Evolutionary conservation across 352 stramenopile species (phyloP), one percentile per base, ranked within the genome.

Genomic region (Phytopythium chamaehyphon): DNA sequence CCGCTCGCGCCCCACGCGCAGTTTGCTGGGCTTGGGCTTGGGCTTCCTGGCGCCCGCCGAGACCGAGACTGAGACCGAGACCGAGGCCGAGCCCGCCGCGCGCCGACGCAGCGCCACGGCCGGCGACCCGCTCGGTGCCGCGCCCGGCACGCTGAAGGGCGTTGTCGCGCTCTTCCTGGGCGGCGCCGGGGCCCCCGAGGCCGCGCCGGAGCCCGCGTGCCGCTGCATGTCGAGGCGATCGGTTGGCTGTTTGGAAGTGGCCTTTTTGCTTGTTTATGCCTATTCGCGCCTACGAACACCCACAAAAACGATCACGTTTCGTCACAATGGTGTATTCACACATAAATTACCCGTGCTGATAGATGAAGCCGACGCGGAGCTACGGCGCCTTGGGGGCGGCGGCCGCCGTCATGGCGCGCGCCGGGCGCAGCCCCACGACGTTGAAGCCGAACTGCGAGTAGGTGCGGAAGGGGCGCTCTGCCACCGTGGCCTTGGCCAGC

Each of bases 1-100:
- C 43, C 76, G 79, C 38, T 81, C 72, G 42, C 79, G 79, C 23
- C 66, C 71, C 6, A 74, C 76, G 45, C 74, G 72, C 19, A 88
- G 65, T 54, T 90, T 90, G 35, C 40, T 55, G 35, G 48, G n/a
- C n/a, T n/a, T n/a, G n/a, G n/a, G n/a, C n/a, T n/a, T n/a, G n/a
- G n/a, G 45, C 18, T 55, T 57, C 9, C 23, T 64, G 57, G 40
- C 57, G 54, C 35, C 35, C 8, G 38, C 46, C 7, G 46, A 48
- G 3, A 22, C 45, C 31, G 43, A 18, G 18, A n/a, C 39, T 7
- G 57, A 15, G 18, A 35, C 26, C 15, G 40, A n/a, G n/a, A n/a
- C n/a, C n/a, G n/a, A n/a, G n/a, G n/a, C n/a, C n/a, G n/a, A n/a
- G n/a, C n/a, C 28, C 28, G 16, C 33, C 57, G 50, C 53, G 62